Evolutionary conservation across 345 rosid species (phyloP).

Genomic region (Eucalyptus rudis): DNA sequence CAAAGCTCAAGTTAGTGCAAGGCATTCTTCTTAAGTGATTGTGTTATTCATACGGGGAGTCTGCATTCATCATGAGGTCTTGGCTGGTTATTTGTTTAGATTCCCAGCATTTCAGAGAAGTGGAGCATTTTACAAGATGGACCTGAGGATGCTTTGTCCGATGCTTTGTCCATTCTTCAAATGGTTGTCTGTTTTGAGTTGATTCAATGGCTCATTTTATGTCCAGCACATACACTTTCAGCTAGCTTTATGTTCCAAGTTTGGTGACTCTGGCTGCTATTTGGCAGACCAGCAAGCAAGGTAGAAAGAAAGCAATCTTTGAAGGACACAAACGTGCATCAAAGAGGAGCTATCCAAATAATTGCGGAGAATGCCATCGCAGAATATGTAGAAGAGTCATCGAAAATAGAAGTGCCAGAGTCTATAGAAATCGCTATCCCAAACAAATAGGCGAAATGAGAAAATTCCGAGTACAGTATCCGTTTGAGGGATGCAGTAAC

Average conservation of each 20-base stretch:
- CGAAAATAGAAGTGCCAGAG: slow-evolving; percentile 61
- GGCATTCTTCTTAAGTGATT: background rate
- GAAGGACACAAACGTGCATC: slow-evolving; percentile 11
- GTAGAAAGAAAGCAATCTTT: slow-evolving; percentile 10
- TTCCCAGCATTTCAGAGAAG: background rate
- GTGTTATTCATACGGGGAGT: background rate
- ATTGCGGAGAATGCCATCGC: slow-evolving; percentile 36
- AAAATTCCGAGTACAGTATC: background rate
- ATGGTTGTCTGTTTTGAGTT: background rate
- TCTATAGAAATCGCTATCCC: slow-evolving; percentile 14
- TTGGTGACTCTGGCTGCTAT: background rate
- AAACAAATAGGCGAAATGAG: slow-evolving; percentile 5
- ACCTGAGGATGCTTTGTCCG: background rate
- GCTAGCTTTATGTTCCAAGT: background rate
- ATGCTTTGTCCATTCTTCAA: background rate
- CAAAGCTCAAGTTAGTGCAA: slow-evolving; percentile 27
- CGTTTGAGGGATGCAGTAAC: background rate
- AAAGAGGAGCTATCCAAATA: slow-evolving; percentile 13
- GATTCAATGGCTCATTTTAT: background rate
- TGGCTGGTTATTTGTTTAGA: background rate
- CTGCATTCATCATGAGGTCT: background rate
- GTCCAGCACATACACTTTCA: background rate
- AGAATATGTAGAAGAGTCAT: slow-evolving; percentile 55
- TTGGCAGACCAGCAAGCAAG: slow-evolving; percentile 32
- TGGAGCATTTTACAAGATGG: background rate